Percentiles rank a stretch among this genome's conserved stretches.
These are phyloP conservation scores for Abrus precatorius DNA, from an alignment of 306 rosid genomes.

Conservation along the genomic window DNA sequence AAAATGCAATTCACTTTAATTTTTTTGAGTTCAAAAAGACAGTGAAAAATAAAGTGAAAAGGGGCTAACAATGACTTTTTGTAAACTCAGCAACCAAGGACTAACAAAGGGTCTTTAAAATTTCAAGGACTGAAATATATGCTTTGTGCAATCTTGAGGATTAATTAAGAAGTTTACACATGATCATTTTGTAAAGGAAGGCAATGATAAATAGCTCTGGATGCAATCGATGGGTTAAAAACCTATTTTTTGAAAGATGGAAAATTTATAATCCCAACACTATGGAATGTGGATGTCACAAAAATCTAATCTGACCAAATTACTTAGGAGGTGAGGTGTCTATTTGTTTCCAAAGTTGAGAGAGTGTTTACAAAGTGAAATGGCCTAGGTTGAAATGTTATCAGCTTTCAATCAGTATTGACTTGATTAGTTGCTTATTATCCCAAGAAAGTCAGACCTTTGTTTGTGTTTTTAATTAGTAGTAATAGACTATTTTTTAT, in stretches of 20 bases:
- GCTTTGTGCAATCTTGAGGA: too few species aligned
- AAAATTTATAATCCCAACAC: neutral
- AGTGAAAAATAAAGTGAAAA: too few species aligned
- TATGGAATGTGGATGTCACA: constrained; percentile 15
- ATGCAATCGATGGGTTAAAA: neutral
- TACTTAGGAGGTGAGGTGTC: constrained; percentile 1
- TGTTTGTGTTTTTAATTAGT: constrained; percentile 13
- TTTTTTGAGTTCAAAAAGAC: too few species aligned
- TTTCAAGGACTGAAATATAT: too few species aligned
- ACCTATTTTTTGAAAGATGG: neutral
- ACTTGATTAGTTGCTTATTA: constrained; percentile 24
- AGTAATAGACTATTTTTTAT: neutral
- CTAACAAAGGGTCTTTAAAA: too few species aligned
- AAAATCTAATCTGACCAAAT: constrained; percentile 8
- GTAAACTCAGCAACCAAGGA: too few species aligned
- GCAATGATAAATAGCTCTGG: neutral
- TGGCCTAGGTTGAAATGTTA: constrained; percentile 3
- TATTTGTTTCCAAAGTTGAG: constrained; percentile 5
- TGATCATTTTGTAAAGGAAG: neutral
- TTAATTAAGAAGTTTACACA: too few species aligned
- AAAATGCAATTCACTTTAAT: too few species aligned
- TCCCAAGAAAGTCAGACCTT: neutral
- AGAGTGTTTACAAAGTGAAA: constrained; percentile 8
- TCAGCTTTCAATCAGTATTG: neutral
- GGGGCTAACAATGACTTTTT: too few species aligned